These are phyloP conservation scores for Sicyos baderoa DNA, from an alignment of 306 rosid genomes.

Conservation along the genomic window DNA sequence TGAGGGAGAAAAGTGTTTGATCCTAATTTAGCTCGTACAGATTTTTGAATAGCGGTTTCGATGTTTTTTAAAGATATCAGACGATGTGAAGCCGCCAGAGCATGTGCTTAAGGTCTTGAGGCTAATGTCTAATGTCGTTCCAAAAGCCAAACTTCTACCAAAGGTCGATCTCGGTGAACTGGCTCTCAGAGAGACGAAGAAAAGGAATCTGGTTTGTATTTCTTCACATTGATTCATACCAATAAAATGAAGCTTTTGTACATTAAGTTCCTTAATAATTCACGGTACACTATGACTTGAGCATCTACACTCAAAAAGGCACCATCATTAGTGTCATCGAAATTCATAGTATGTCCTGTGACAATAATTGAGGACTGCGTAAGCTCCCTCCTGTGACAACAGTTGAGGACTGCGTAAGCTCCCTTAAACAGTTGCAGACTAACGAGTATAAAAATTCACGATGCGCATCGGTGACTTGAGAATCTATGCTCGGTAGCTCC, in stretches of 20 bases:
- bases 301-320: neutral
- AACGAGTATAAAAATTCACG: neutral
- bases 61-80: slow-evolving; percentile 61
- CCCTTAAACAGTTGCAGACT: too few relatives aligned
- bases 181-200: slow-evolving; percentile 57
- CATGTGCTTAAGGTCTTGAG: slow-evolving; percentile 45
- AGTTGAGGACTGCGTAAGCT: too few relatives aligned
- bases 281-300: neutral
- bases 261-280: neutral
- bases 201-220: slow-evolving; percentile 69
- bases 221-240: neutral
- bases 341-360: too few relatives aligned
- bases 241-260: neutral
- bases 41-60: neutral
- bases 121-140: slow-evolving; percentile 52
- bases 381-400: too few relatives aligned
- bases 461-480: neutral
- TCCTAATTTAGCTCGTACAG: neutral
- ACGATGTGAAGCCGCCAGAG: slow-evolving; percentile 56
- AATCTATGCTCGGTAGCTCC: neutral
- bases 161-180: slow-evolving; percentile 50
- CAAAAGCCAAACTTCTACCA: slow-evolving; percentile 74
- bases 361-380: too few relatives aligned
- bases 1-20: neutral
- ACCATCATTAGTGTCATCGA: neutral